Evolutionary conservation across 2,329 filamentous ascomycete genomes (phyloP).

Genomic region (Aspergillus cejpii): DNA sequence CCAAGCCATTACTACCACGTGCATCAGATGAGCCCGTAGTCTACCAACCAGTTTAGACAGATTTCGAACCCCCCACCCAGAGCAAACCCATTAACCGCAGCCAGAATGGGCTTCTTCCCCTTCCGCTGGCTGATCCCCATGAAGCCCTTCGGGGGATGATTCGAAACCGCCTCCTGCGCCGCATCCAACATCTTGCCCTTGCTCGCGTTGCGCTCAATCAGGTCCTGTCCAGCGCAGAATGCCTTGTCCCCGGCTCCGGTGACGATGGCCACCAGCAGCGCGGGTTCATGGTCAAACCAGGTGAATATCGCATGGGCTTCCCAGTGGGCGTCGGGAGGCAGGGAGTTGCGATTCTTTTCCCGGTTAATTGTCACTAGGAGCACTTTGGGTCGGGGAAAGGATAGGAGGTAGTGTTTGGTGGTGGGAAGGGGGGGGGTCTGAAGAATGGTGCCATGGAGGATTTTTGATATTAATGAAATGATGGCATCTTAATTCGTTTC

Average conservation of each 20-base stretch:
- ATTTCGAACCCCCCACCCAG: too few species aligned
- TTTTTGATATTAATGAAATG: too few species aligned
- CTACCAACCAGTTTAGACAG: too few species aligned
- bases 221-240: constrained; percentile 43
- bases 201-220: constrained; percentile 37
- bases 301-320: constrained; percentile 37
- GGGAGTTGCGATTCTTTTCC: constrained; percentile 37
- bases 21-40: too few species aligned
- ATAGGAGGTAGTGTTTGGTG: too few species aligned
- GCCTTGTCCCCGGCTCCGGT: constrained; percentile 42
- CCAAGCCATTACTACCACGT: too few species aligned
- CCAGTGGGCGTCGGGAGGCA: constrained; percentile 36
- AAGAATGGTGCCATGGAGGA: too few species aligned
- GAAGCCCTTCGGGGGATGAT: constrained; percentile 47
- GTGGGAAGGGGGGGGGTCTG: too few species aligned
- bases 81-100: too few species aligned
- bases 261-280: constrained; percentile 37
- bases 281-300: constrained; percentile 40
- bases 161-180: constrained; percentile 10
- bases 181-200: constrained; percentile 6
- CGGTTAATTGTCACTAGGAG: too few species aligned
- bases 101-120: constrained; percentile 67
- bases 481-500: too few species aligned
- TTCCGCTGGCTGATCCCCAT: constrained; percentile 50
- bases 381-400: too few species aligned